Base-by-base conservation (phyloP, 2,329 filamentous ascomycete genomes). In the Ceratocystis smalleyi region DNA sequence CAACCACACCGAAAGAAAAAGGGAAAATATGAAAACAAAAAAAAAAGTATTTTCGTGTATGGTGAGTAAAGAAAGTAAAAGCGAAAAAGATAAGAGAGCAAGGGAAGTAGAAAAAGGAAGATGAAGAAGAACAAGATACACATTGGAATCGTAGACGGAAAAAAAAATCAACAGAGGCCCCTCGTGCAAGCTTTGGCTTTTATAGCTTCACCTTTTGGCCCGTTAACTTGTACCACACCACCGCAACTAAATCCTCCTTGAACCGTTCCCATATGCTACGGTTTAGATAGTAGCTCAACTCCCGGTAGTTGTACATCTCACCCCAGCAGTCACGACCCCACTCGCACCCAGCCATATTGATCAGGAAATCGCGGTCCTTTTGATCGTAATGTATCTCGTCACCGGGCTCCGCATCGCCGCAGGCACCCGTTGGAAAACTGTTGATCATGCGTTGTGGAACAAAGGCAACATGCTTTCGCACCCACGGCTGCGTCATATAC, bases 281-380 rank as follows among this genome's bases (percentile, higher is more conserved):
- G 77, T 96, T 96, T 67, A 96, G 81, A 75, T 85, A 86, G 74
- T 95, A 92, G 77, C 90, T 95, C 71, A 95, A 81, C 74, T 96
- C 86, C 62, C 91, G 88, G 77, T 91, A 99, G 73, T 88, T 87
- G 77, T 96, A 96, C 85, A 99, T 96, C 76, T 99, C 94, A 45
- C 86, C 87, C 92, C 92, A 97, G 74, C 94, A 99, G 76, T 99
- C 92, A 61, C 94, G 84, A 3, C 92, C 92, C 87, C 89, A 97
- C 74, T 96, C 88, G 73, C 94, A 99, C 3, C 94, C 94, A 5
- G 94, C 94, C 92, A 99, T 97, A 74, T 96, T 99, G 70, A 99
- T 92, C 59, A 97, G 70, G 71, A 99, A 96, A 74, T 99, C 94
- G 32, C 89, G 83, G 66, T 95, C 91, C 51, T 83, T 79, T 74